A percentile compares a stretch with the other conserved stretches of the same genome.
phyloP scores from a whole-genome alignment of 768 basidiomycete species.

The Boletus bicolor region DNA sequence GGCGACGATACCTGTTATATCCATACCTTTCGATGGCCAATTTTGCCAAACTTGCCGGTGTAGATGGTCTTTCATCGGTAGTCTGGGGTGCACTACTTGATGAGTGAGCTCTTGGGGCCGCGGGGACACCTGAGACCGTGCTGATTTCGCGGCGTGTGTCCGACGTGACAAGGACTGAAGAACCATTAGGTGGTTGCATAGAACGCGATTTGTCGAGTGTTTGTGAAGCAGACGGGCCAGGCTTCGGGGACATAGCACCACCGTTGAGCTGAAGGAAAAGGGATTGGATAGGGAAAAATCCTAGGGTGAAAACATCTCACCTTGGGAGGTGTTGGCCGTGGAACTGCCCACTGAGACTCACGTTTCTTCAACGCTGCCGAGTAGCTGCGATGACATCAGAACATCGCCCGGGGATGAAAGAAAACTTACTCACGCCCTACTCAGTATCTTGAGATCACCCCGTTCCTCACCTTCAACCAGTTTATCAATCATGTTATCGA shows the following conservation, averaged over 20 bases:
- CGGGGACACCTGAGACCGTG: conserved; percentile 29
- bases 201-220: conserved; percentile 32
- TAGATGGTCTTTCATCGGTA: conserved; percentile 31
- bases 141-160: conserved; percentile 39
- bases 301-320: conserved; percentile 18
- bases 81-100: conserved; percentile 28
- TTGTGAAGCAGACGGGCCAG: conserved; percentile 26
- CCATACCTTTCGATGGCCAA: conserved; percentile 64
- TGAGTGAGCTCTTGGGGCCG: conserved; percentile 56
- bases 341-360: conserved; percentile 52
- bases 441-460: conserved; percentile 79
- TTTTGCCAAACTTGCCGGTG: conserved; percentile 43
- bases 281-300: neutral
- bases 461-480: conserved; percentile 76
- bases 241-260: conserved; percentile 27
- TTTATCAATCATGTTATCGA: conserved; percentile 60
- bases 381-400: conserved; percentile 44
- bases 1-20: neutral
- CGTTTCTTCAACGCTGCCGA: conserved; percentile 73
- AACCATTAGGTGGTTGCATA: conserved; percentile 40
- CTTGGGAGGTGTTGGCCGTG: conserved; percentile 31
- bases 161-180: conserved; percentile 26
- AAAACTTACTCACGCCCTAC: conserved; percentile 55
- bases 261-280: conserved; percentile 25
- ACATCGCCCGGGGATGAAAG: neutral